A percentile compares a stretch with the other conserved stretches of the same genome.
These are phyloP conservation scores for Limtongia smithiae DNA, from an alignment of 805 yeast species.

Conservation along the genomic window DNA sequence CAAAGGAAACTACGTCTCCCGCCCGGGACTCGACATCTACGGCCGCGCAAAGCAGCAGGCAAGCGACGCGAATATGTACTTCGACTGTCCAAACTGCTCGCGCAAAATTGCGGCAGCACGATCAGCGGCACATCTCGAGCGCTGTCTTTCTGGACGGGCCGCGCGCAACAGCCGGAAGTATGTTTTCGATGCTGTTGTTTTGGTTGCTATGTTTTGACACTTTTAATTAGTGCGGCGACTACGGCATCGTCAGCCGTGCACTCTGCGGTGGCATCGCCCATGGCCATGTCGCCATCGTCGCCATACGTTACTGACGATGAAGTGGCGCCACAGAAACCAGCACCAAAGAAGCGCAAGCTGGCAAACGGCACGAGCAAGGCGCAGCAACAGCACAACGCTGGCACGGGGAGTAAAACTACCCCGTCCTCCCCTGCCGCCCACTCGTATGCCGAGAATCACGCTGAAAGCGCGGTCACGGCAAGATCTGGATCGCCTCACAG, in stretches of 20 bases:
- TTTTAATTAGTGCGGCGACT: slow-evolving; percentile 11
- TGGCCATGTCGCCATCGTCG: slow-evolving; percentile 27
- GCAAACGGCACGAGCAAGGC: slow-evolving; percentile 6
- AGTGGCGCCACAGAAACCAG: slow-evolving; percentile 11
- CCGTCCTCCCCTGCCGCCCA: not conserved
- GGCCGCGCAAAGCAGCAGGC: slow-evolving; percentile 47
- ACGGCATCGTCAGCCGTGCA: slow-evolving; percentile 10
- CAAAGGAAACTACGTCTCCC: slow-evolving; percentile 18
- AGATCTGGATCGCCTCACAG: too few species aligned
- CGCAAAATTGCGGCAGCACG: slow-evolving; percentile 87
- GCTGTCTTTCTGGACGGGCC: slow-evolving; percentile 73
- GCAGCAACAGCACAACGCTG: slow-evolving; percentile 4
- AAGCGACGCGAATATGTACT: slow-evolving; percentile 47
- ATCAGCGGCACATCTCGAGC: slow-evolving; percentile 88
- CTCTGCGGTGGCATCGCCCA: slow-evolving; percentile 19
- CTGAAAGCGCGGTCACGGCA: not conserved
- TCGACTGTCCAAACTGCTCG: slow-evolving; percentile 75
- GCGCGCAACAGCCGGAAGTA: slow-evolving; percentile 20
- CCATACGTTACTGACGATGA: slow-evolving; percentile 29
- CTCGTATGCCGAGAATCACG: too few species aligned
- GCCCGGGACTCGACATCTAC: slow-evolving; percentile 42
- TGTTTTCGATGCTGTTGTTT: slow-evolving; percentile 1
- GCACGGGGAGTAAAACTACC: not conserved
- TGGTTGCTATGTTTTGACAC: not conserved
- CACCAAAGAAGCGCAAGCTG: slow-evolving; percentile 14